Evolutionary conservation across 2,329 filamentous ascomycete genomes (phyloP), one percentile per base, ranked within the genome.

Genomic region (Beauveria caledonica): DNA sequence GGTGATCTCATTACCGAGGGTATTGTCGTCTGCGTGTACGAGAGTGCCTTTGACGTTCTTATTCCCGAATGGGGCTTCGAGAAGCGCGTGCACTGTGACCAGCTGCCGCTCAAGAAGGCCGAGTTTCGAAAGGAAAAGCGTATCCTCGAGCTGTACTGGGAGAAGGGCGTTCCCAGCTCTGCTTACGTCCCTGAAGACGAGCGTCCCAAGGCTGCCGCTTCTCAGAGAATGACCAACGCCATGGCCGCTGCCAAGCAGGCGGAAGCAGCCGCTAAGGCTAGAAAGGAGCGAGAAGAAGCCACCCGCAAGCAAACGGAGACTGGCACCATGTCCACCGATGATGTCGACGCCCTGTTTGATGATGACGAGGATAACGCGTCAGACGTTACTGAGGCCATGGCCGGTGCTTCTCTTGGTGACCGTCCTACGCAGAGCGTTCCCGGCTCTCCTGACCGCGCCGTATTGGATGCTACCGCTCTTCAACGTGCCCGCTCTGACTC

Each of bases 41-140:
- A 99, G 76, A 97, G 94, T 29, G 94, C 94, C 21, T 99, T 99
- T 72, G 94, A 99, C 73, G 91, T 99, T 48, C 83, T 99, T 64
- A 97, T 99, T 72, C 94, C 94, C 6, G 92, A 99, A 72, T 99
- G 92, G 80, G 94, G 94, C 66, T 97, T 99, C 67, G 94, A 99
- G 80, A 99, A 99, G 85, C 90, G 94, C 65, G 94, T 99, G 57
- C 94, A 99, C 77, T 99, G 94, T 72, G 94, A 99, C 71, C 94
- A 99, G 79, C 81, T 99, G 71, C 94, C 94, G 33, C 79, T 99
- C 67, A 93, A 97, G 84, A 99, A 99, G 81, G 94, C 94, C n/a
- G 94, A 99, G 72, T 99, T 94, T 77, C 87, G 95, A 75, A 97
- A 97, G 81, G 92, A 96, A 72, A 90, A 92, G 78, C 86, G 94